Conservation (phyloP, 345 rosid species). For the Carallia pectinifolia region DNA sequence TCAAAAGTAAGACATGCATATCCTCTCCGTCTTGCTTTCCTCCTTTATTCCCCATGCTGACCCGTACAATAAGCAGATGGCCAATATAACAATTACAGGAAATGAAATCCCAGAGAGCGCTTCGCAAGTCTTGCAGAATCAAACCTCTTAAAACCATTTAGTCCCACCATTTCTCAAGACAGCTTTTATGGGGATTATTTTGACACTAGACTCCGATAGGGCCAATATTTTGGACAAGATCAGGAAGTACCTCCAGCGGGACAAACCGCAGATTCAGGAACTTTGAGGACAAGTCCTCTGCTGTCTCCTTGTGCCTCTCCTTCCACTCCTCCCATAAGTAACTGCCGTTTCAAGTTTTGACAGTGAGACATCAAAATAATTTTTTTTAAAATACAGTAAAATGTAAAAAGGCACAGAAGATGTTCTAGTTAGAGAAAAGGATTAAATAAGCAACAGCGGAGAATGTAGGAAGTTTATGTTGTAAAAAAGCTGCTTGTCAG, state of each 20-base stretch:
- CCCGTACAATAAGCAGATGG: too few relatives aligned
- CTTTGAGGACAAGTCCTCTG: slow-evolving; percentile 63
- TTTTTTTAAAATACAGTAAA: not conserved
- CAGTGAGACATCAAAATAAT: slow-evolving; percentile 20
- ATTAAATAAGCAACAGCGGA: not conserved
- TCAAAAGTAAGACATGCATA: too few relatives aligned
- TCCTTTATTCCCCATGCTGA: too few relatives aligned
- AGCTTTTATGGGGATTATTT: not conserved
- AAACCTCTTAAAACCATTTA: not conserved
- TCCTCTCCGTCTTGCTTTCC: too few relatives aligned
- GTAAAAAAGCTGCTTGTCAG: not conserved
- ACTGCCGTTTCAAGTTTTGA: slow-evolving; percentile 40
- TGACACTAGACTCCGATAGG: slow-evolving; percentile 11
- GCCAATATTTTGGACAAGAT: slow-evolving; percentile 1
- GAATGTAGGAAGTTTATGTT: not conserved
- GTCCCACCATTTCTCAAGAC: not conserved
- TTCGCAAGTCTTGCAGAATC: not conserved
- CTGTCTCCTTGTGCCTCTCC: slow-evolving; percentile 64
- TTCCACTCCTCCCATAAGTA: slow-evolving; percentile 96
- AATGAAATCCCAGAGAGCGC: not conserved
- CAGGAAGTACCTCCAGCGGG: slow-evolving; percentile 71
- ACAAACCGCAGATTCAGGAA: slow-evolving; percentile 89
- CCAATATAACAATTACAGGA: not conserved
- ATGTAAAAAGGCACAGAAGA: not conserved
- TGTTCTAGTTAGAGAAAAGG: not conserved